phyloP scores from a whole-genome alignment of 345 rosid species.

The Streptanthus diversifolius region DNA sequence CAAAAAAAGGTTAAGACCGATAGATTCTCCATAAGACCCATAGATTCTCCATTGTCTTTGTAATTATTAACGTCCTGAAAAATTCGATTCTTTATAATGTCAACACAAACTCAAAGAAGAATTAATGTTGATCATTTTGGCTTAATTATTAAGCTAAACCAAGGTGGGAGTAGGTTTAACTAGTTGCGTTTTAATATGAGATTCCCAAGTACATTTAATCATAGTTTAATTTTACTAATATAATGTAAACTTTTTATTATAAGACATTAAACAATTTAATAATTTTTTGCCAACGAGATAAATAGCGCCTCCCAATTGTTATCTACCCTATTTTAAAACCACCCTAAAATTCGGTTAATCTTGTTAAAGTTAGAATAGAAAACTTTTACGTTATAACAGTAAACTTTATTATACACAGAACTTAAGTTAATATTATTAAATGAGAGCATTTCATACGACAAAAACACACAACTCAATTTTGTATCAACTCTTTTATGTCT shows the following conservation, averaged over 20 bases:
- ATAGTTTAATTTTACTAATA: too few relatives aligned
- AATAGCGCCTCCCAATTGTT: too few relatives aligned
- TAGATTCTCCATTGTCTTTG: neutral
- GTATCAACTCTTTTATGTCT: neutral
- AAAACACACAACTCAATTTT: neutral
- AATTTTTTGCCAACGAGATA: too few relatives aligned
- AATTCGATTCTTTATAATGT: neutral
- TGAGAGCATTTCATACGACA: constrained; percentile 17
- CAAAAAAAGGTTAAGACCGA: neutral
- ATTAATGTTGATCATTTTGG: neutral
- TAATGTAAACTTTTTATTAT: too few relatives aligned
- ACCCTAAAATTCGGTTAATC: too few relatives aligned
- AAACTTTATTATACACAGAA: neutral
- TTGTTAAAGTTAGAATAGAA: neutral
- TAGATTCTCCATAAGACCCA: neutral
- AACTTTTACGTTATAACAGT: constrained; percentile 16
- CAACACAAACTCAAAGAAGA: neutral
- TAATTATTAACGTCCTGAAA: neutral
- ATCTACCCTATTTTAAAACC: too few relatives aligned
- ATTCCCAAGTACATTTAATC: too few relatives aligned
- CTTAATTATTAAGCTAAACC: too few relatives aligned
- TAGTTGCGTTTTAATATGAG: too few relatives aligned
- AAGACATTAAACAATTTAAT: too few relatives aligned
- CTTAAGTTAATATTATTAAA: neutral
- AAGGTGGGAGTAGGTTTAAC: too few relatives aligned